A percentile compares a stretch with the other conserved stretches of the same genome.
These are phyloP conservation scores for Themeda triandra DNA, from an alignment of 176 grass and related monocot genomes.

Conservation along the genomic window DNA sequence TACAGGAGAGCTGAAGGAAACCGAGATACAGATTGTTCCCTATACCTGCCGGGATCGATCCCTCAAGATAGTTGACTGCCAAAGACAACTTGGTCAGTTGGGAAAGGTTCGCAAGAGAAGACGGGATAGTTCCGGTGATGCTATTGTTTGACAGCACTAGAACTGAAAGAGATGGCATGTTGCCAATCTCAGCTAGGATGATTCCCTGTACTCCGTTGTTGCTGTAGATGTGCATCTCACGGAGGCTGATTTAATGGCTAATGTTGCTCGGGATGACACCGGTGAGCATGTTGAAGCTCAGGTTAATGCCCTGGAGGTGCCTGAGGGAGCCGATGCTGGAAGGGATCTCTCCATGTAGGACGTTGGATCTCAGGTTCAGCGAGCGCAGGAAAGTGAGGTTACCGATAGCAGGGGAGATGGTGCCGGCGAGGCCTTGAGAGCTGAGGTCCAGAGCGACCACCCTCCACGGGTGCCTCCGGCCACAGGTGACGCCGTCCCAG, in stretches of 20 bases:
- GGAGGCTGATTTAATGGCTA: neutral
- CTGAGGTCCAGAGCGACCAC: too few species aligned
- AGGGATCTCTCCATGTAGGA: neutral
- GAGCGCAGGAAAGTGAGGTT: neutral
- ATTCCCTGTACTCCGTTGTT: neutral
- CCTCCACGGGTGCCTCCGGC: too few species aligned
- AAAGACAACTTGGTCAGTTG: neutral
- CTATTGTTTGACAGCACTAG: neutral
- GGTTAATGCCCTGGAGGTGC: neutral
- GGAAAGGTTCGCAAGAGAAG: neutral
- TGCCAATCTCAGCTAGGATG: slow-evolving; percentile 4
- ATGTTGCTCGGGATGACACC: slow-evolving; percentile 14
- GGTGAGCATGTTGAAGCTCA: neutral
- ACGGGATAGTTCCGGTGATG: neutral
- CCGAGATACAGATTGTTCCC: slow-evolving; percentile 2
- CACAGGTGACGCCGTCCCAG: too few species aligned
- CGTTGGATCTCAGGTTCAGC: neutral
- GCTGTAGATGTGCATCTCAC: neutral
- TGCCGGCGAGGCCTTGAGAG: too few species aligned
- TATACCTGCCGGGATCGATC: neutral
- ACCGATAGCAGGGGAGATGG: too few species aligned
- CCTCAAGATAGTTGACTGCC: neutral
- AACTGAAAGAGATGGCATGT: neutral
- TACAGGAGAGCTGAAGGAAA: neutral
- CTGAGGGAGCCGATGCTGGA: slow-evolving; percentile 1